These are phyloP conservation scores for Tillandsia leiboldiana DNA, from an alignment of 176 grass and related monocot species.

Conservation along the genomic window DNA sequence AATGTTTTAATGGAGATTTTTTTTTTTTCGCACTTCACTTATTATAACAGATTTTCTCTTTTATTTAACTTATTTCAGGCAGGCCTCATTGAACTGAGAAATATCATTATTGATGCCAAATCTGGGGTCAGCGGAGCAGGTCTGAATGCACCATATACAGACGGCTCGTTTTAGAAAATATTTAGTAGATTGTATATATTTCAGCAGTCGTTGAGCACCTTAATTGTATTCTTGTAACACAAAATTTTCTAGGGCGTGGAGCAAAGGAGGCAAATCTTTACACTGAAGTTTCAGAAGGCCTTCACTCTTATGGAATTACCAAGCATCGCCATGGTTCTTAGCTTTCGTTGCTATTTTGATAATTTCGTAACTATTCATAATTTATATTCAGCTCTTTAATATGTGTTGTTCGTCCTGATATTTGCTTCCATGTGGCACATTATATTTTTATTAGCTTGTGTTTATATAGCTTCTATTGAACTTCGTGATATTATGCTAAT, in stretches of 20 bases:
- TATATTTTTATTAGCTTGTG: slow-evolving; percentile 1
- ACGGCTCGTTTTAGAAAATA: not conserved
- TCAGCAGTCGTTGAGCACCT: not conserved
- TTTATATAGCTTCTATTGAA: slow-evolving; percentile 20
- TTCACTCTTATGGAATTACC: slow-evolving; percentile 90
- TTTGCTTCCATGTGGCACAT: not conserved
- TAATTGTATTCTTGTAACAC: not conserved
- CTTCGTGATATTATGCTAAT: slow-evolving; percentile 15
- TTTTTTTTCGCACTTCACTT: not conserved
- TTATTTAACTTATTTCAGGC: slow-evolving; percentile 36
- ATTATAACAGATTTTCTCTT: slow-evolving; percentile 25
- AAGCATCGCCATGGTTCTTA: slow-evolving; percentile 77
- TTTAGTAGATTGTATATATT: not conserved
- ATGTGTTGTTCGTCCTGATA: not conserved
- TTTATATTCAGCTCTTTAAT: too few species aligned
- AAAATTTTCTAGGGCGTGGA: slow-evolving; percentile 58
- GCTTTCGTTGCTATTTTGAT: not conserved
- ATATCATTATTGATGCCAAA: slow-evolving; percentile 98
- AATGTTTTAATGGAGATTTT: not conserved
- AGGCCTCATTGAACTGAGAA: slow-evolving; percentile 61
- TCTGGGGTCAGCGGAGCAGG: slow-evolving; percentile 95
- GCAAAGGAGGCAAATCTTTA: slow-evolving; percentile 99
- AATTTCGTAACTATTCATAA: too few species aligned
- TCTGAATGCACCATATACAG: slow-evolving; percentile 13
- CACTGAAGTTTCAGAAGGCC: slow-evolving; percentile 91